Evolutionary conservation across 192 early-diverging fungal genomes (phyloP).

Genomic region (Spizellomyces sp.): DNA sequence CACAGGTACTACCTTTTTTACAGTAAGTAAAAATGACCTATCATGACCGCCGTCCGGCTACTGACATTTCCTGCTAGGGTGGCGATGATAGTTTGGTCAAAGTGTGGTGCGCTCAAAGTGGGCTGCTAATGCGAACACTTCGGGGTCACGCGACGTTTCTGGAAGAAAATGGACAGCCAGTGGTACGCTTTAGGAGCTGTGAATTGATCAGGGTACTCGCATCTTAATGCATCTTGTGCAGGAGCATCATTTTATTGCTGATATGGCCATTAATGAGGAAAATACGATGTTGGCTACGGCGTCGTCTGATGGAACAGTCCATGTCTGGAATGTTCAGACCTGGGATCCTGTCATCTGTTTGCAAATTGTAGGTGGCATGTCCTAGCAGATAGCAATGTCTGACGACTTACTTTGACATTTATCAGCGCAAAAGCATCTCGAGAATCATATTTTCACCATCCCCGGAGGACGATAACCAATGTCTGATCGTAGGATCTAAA

Average conservation of each 20-base stretch:
- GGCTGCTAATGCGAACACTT: constrained; percentile 78
- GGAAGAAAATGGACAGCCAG: constrained; percentile 4
- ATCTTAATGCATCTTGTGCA: background rate
- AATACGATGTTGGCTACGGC: constrained; percentile 81
- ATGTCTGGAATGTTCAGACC: constrained; percentile 75
- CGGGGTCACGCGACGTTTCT: constrained; percentile 64
- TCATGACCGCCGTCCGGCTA: background rate
- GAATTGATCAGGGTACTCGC: background rate
- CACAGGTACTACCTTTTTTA: constrained; percentile 71
- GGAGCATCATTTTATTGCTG: constrained; percentile 61
- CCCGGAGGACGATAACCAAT: constrained; percentile 65
- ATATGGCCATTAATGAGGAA: constrained; percentile 74
- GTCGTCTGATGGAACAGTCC: constrained; percentile 72
- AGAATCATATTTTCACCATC: constrained; percentile 79
- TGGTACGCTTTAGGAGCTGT: background rate
- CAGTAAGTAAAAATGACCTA: constrained; percentile 39
- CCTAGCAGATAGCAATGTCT: background rate
- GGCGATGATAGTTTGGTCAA: constrained; percentile 88
- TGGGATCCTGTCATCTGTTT: constrained; percentile 60
- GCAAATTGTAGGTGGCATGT: constrained; percentile 31
- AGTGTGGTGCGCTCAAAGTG: constrained; percentile 79
- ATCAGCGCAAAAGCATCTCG: constrained; percentile 57
- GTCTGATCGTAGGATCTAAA: constrained; percentile 68
- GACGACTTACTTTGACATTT: no score
- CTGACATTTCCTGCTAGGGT: constrained; percentile 46